Evolutionary conservation across 164 flowering plant genomes (phyloP), one percentile per base, ranked within the genome.

Genomic region (Brasenia schreberi): DNA sequence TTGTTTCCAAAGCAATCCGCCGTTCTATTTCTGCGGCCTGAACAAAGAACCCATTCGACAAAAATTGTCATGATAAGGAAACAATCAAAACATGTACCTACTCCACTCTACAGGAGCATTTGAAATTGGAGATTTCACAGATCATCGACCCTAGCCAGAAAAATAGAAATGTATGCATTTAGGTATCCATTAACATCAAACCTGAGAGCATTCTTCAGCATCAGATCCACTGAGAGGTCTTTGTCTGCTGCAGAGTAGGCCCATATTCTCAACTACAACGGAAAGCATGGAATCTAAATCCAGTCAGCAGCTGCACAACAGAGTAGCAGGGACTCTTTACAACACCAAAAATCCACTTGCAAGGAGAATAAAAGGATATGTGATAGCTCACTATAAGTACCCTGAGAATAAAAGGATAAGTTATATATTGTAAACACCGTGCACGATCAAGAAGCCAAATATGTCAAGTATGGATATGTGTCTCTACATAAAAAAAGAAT

Each of bases 1-100:
- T 89, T 43, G 97, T 80, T 82, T 90, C 97, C 78, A 81, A 96
- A 75, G 89, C 95, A 72, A 94, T 90, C 66, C 96, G 81, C 72
- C 95, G 85, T 77, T 94, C 98, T 52, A 94, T 94, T 75, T 94
- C 97, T 68, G 83, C 95, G 71, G 97, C 80, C 99, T 94, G 84
- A 53, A 79, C 19, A 14, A 49, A 49, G 56, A 49, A 49, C 16
- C 10, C 56, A 49, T 49, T 49, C 16, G 12, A 49, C 39, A 33
- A 33, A 23, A 33, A 33, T 33, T 33, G 3, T 33, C 39, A 49
- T 49, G 56, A 14, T 49, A 49, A 49, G 16, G 56, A 49, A 14
- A 14, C 56, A 49, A 9, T 49, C 56, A 49, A 49, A 49, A 49
- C 56, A 9, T 9, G 56, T 5, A 49, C 12, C 16, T 14, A 0